Evolutionary conservation across 2,329 filamentous ascomycete genomes (phyloP), one percentile per base, ranked within the genome.

Genomic region (Xylariomycetidae sp.): DNA sequence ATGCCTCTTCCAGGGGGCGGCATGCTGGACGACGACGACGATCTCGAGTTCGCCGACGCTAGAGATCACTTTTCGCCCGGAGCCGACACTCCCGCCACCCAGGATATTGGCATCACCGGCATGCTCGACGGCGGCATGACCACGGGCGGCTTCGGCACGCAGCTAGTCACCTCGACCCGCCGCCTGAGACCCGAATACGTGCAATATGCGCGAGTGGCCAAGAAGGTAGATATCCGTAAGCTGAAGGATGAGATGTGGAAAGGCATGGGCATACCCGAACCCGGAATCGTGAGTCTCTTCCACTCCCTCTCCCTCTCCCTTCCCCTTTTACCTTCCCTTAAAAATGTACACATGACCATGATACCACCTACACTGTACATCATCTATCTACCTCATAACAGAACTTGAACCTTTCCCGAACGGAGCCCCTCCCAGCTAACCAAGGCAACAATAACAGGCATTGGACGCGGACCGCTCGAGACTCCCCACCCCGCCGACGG

Each of bases 11-110:
- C 76, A 2, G 80, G 76, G 9, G 79, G 69, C 4, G 67, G 70
- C 29, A 60, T 69, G 15, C 70, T 74, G 13, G 70, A 72, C 17
- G 80, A 82, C 26, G 83, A 85, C 34, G 81, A 84, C 30, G 82
- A 85, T 33, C 52, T 73, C 39, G 82, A 85, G 50, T 92, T 92
- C 59, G 83, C 85, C 4, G 86, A 92, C 57, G 86, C 86, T 18
- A 70, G 82, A 28, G 86, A 92, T 48, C 79, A 86, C 49, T 85
- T 90, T 56, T 85, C 83, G 1, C 84, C 85, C 1, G 73, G 74
- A 5, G 67, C 66, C 4, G 77, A 77, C 25, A 57, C 58, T 8
- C 67, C 67, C 18, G 59, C 69, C 39, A 67, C 65, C 9, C 64
- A 66, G 45, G 59, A 57, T 2, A 61, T 63, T 9, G 72, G 64